Conservation (phyloP, 495 filamentous ascomycete genomes). For the Daldinia loculata region DNA sequence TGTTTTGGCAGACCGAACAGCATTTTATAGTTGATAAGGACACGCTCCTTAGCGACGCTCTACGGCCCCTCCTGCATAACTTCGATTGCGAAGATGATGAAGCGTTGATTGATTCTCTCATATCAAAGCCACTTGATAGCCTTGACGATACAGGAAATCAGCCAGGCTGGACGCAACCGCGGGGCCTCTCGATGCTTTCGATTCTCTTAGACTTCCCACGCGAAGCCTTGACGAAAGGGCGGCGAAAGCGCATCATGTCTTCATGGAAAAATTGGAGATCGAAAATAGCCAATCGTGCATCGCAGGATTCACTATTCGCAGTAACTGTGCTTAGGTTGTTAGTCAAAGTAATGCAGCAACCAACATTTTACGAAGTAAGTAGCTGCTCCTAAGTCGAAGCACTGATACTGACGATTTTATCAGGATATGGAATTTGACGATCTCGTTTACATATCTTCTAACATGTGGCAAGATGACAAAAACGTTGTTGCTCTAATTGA, state of each 20-base stretch:
- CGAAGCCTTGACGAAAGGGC: slow-evolving; percentile 45
- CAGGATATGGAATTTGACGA: slow-evolving; percentile 51
- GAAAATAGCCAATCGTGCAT: slow-evolving; percentile 22
- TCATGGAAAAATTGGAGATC: slow-evolving; percentile 45
- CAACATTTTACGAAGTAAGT: slow-evolving; percentile 60
- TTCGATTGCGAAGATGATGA: slow-evolving; percentile 42
- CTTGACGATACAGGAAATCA: slow-evolving; percentile 34
- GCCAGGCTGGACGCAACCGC: slow-evolving; percentile 40
- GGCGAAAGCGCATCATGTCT: slow-evolving; percentile 51
- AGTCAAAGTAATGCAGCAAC: slow-evolving; percentile 56
- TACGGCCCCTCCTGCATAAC: slow-evolving; percentile 40
- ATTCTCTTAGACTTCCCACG: slow-evolving; percentile 32
- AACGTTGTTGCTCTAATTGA: slow-evolving; percentile 27
- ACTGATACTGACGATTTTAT: slow-evolving; percentile 18
- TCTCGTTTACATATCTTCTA: slow-evolving; percentile 44
- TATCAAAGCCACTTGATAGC: slow-evolving; percentile 35
- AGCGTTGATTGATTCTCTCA: slow-evolving; percentile 40
- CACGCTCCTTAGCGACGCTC: slow-evolving; percentile 1
- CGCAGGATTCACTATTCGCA: slow-evolving; percentile 33
- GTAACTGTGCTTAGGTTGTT: slow-evolving; percentile 53
- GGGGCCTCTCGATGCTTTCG: slow-evolving; percentile 26
- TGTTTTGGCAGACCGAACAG: slow-evolving; percentile 38
- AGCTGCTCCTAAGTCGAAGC: background rate
- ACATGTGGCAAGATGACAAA: slow-evolving; percentile 24
- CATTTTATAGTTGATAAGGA: slow-evolving; percentile 4